A percentile compares a stretch with the other conserved stretches of the same genome.
Evolutionary conservation across 1,284 basidiomycete species (phyloP).

Genomic region (Cryptococcus deneoformans): DNA sequence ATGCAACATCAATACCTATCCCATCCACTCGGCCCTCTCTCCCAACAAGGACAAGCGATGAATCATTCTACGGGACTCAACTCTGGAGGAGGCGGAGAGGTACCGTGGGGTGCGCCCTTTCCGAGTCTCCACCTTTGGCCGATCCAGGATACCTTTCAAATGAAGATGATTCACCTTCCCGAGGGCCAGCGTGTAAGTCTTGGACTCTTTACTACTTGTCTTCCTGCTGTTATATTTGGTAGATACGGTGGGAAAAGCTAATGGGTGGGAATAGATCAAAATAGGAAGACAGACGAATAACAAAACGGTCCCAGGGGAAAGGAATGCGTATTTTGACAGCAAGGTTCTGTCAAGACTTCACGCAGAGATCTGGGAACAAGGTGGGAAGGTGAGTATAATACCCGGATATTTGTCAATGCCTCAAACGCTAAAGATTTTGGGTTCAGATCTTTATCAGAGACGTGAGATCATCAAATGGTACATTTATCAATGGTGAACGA

Average conservation of each 20-base stretch:
- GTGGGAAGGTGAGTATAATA: conserved; percentile 62
- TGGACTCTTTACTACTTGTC: background rate
- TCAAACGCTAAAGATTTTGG: background rate
- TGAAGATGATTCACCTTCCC: conserved; percentile 89
- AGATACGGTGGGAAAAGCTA: background rate
- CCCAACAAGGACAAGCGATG: background rate
- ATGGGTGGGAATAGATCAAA: conserved; percentile 57
- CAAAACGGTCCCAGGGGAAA: conserved; percentile 90
- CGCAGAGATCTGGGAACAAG: conserved; percentile 97
- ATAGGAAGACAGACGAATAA: conserved; percentile 98
- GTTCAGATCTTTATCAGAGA: conserved; percentile 93
- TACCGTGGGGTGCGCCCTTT: conserved; percentile 46
- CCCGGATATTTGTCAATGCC: background rate
- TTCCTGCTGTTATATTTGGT: background rate
- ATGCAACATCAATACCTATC: conserved; percentile 1
- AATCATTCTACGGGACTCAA: background rate
- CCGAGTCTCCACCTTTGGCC: conserved; percentile 82
- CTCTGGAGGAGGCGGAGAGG: background rate
- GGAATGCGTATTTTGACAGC: conserved; percentile 96
- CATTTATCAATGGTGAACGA: conserved; percentile 95
- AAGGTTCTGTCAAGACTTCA: conserved; percentile 95
- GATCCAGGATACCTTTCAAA: conserved; percentile 91
- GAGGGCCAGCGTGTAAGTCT: conserved; percentile 47
- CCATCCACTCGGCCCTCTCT: background rate
- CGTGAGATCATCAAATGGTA: conserved; percentile 97